A percentile compares a stretch with the other conserved stretches of the same genome.
Conservation (phyloP, 176 grass and related monocot genomes). For the Zizania latifolia region DNA sequence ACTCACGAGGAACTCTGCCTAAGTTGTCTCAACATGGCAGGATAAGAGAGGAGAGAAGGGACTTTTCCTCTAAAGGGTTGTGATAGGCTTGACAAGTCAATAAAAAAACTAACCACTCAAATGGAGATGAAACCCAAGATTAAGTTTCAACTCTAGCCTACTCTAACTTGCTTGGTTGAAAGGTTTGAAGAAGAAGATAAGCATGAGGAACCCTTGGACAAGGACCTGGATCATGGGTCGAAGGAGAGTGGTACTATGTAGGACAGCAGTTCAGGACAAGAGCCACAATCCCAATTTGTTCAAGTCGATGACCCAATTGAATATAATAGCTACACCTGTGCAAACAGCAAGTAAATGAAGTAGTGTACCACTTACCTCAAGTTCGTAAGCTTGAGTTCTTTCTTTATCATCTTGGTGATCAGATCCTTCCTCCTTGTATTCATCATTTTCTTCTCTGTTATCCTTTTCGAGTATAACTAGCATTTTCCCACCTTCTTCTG, state of each 20-base stretch:
- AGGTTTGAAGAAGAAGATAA: no score
- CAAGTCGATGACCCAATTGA: no score
- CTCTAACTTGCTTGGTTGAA: no score
- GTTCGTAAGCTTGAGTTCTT: slow-evolving; percentile 76
- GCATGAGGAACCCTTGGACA: neutral
- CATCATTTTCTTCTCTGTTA: slow-evolving; percentile 53
- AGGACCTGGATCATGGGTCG: neutral
- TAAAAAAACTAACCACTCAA: no score
- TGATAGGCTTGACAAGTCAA: no score
- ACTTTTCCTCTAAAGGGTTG: no score
- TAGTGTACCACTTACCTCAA: slow-evolving; percentile 56
- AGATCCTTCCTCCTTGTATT: slow-evolving; percentile 51
- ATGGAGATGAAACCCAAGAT: no score
- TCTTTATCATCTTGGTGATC: slow-evolving; percentile 61
- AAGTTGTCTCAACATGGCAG: no score
- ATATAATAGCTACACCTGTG: neutral
- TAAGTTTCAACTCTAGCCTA: no score
- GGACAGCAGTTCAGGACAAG: neutral
- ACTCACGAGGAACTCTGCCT: no score
- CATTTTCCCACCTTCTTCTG: slow-evolving; percentile 74
- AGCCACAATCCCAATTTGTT: no score
- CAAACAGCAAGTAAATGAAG: neutral
- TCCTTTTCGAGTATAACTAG: slow-evolving; percentile 77
- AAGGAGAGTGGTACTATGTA: neutral
- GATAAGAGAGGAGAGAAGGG: no score